Evolutionary conservation across 2,329 filamentous ascomycete genomes (phyloP).

Genomic region (Alternaria postmessia): DNA sequence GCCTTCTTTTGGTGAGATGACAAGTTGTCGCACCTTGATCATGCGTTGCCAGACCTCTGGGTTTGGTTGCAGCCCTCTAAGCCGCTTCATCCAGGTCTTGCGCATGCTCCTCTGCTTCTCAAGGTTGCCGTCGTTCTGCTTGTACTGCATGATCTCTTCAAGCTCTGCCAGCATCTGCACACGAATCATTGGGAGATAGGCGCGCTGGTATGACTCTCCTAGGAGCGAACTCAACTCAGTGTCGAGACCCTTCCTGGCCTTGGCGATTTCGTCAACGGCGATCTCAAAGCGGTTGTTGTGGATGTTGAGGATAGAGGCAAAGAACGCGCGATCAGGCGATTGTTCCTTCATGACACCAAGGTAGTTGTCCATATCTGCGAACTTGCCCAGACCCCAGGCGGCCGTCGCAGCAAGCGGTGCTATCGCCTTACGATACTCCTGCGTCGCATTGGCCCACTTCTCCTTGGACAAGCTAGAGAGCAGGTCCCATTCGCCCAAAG

Average conservation of each 20-base stretch:
- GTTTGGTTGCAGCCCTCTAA: slow-evolving; percentile 95
- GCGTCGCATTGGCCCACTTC: slow-evolving; percentile 89
- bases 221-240: slow-evolving; percentile 94
- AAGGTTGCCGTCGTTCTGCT: slow-evolving; percentile 80
- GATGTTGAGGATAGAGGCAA: slow-evolving; percentile 92
- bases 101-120: slow-evolving; percentile 92
- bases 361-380: slow-evolving; percentile 98
- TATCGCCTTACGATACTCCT: slow-evolving; percentile 88
- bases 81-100: slow-evolving; percentile 91
- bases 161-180: slow-evolving; percentile 99
- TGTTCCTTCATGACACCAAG: slow-evolving; percentile 92
- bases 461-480: slow-evolving; percentile 88
- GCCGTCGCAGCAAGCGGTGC: slow-evolving; percentile 93
- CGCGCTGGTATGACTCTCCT: slow-evolving; percentile 97
- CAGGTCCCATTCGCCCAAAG: slow-evolving; percentile 95
- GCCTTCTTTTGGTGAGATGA: slow-evolving; percentile 90
- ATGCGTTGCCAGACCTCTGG: slow-evolving; percentile 99
- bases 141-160: slow-evolving; percentile 97
- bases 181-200: slow-evolving; percentile 96
- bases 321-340: slow-evolving; percentile 95
- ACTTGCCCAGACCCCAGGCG: slow-evolving; percentile 95
- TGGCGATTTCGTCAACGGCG: slow-evolving; percentile 86
- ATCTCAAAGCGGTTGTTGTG: slow-evolving; percentile 96
- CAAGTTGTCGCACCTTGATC: slow-evolving; percentile 91
- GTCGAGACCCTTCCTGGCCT: slow-evolving; percentile 90